A percentile compares a stretch with the other conserved stretches of the same genome.
phyloP scores from a whole-genome alignment of 306 rosid genomes.

The Quercus agrifolia region DNA sequence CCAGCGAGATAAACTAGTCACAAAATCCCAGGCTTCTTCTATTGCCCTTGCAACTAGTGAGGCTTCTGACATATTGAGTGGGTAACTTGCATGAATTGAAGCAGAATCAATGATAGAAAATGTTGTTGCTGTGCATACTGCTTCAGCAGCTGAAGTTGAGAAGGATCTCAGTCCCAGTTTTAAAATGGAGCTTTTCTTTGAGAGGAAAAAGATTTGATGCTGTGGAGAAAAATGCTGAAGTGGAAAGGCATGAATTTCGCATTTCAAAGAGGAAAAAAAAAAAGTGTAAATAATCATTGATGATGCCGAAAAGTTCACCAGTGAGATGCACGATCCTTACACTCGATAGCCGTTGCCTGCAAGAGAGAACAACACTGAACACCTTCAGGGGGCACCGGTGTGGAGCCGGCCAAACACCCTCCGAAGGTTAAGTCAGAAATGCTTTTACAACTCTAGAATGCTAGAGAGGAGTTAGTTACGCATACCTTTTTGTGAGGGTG shows the following conservation, averaged over 20 bases:
- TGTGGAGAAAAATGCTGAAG: conserved; percentile 85
- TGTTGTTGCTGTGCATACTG: conserved; percentile 88
- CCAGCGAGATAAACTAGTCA: conserved; percentile 90
- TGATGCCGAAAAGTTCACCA: too few relatives aligned
- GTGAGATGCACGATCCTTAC: too few relatives aligned
- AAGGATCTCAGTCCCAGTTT: conserved; percentile 75
- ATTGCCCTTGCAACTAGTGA: conserved; percentile 92
- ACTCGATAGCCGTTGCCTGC: too few relatives aligned
- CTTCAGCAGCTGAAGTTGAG: conserved; percentile 91
- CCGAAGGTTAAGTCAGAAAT: too few relatives aligned
- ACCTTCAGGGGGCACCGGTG: too few relatives aligned
- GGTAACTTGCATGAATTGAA: conserved; percentile 95
- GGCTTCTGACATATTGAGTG: conserved; percentile 76
- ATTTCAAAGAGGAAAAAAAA: too few relatives aligned
- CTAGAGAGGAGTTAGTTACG: too few relatives aligned
- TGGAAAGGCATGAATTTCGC: conserved; percentile 56
- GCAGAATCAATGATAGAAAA: conserved; percentile 93
- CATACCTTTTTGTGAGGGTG: too few relatives aligned
- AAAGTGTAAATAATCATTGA: too few relatives aligned
- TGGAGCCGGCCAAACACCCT: too few relatives aligned
- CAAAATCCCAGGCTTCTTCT: conserved; percentile 86
- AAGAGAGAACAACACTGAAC: too few relatives aligned
- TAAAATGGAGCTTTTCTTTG: conserved; percentile 69
- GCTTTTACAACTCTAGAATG: too few relatives aligned
- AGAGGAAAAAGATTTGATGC: conserved; percentile 77